These are phyloP conservation scores for Fusarium chlamydosporum DNA, from an alignment of 2,329 filamentous ascomycete genomes.

Conservation along the genomic window DNA sequence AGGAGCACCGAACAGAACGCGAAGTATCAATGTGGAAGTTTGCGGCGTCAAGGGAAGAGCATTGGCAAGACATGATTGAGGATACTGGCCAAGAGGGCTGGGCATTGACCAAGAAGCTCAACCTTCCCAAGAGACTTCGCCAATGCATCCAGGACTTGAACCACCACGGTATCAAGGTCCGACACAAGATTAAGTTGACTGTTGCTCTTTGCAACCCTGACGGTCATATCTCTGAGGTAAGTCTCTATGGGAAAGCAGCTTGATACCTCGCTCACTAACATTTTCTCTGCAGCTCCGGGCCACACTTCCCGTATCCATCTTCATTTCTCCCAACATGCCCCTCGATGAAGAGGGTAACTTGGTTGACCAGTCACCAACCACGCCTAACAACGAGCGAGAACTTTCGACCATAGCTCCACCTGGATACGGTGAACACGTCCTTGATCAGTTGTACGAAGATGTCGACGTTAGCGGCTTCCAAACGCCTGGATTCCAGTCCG, in stretches of 20 bases:
- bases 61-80: conserved; percentile 78
- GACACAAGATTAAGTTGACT: conserved; percentile 92
- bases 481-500: conserved; percentile 78
- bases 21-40: conserved; percentile 73
- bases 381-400: conserved; percentile 62
- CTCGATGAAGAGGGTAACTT: conserved; percentile 90
- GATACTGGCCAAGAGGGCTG: conserved; percentile 77
- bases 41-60: conserved; percentile 68
- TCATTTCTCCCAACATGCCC: conserved; percentile 94
- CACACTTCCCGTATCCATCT: conserved; percentile 90
- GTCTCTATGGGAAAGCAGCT: conserved; percentile 31
- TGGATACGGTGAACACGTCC: conserved; percentile 88
- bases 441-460: conserved; percentile 92
- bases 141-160: conserved; percentile 92
- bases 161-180: conserved; percentile 88
- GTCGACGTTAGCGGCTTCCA: conserved; percentile 86
- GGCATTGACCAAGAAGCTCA: conserved; percentile 71
- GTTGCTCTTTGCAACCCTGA: conserved; percentile 95
- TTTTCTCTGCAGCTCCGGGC: conserved; percentile 75
- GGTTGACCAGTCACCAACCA: conserved; percentile 69
- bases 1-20: conserved; percentile 73
- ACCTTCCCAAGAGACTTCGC: conserved; percentile 84
- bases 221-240: conserved; percentile 90
- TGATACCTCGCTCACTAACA: conserved; percentile 20
- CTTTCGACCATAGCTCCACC: conserved; percentile 83